phyloP scores from a whole-genome alignment of 495 filamentous ascomycete species.

The Paragyromitra xinjiangensis region DNA sequence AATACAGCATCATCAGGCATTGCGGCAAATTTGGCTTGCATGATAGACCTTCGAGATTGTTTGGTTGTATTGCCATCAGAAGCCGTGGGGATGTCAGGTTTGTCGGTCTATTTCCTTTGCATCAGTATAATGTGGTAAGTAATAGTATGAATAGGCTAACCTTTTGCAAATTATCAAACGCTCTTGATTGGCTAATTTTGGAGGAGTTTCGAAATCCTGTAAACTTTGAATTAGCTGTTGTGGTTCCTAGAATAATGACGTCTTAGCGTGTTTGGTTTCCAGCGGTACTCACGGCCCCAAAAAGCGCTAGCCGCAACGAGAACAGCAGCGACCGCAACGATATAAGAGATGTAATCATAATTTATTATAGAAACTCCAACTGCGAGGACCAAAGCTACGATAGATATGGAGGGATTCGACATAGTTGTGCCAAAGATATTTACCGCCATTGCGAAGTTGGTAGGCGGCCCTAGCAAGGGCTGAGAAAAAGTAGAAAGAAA shows the following conservation, averaged over 20 bases:
- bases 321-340: not conserved
- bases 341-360: not conserved
- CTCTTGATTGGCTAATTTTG: not conserved
- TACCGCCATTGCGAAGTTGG: not conserved
- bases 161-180: no score
- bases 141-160: no score
- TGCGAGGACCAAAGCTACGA: not conserved
- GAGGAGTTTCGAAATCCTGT: not conserved
- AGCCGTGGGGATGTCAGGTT: not conserved
- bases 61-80: not conserved
- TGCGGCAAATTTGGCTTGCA: not conserved
- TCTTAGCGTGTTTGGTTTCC: no score
- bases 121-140: not conserved
- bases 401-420: not conserved
- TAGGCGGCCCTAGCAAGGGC: not conserved
- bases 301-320: not conserved
- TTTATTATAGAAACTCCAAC: not conserved
- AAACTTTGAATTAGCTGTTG: no score
- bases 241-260: no score
- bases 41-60: not conserved
- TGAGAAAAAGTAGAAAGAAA: no score
- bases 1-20: not conserved
- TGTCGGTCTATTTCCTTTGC: not conserved
- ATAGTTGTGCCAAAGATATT: not conserved
- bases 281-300: not conserved